Evolutionary conservation across 352 stramenopile genomes (phyloP).

Genomic region (Globisporangium cystogenes): DNA sequence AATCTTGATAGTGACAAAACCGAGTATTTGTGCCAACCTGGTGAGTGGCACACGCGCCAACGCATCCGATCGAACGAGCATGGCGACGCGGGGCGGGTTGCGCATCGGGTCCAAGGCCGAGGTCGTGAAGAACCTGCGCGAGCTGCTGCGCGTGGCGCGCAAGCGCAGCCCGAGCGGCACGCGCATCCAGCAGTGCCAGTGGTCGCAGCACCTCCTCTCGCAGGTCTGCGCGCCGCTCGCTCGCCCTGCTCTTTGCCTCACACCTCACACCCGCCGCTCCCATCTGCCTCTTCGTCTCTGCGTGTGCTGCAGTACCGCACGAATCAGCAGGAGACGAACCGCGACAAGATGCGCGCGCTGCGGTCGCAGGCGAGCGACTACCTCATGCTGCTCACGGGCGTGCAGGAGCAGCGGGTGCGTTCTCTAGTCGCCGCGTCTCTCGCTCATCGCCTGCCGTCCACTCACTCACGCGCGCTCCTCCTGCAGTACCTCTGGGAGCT

Average conservation of each 20-base stretch:
- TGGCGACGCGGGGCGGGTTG: conserved; percentile 47
- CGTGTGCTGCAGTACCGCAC: conserved; percentile 42
- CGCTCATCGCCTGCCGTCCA: too few relatives aligned
- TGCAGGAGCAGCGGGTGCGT: conserved; percentile 72
- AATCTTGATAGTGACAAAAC: background rate
- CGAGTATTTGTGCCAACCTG: background rate
- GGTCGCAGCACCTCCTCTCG: conserved; percentile 65
- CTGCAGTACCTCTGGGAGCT: conserved; percentile 68
- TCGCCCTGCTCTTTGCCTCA: too few relatives aligned
- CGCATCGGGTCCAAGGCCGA: conserved; percentile 81
- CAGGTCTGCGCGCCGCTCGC: conserved; percentile 30
- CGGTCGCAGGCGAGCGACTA: conserved; percentile 69
- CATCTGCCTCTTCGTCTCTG: background rate
- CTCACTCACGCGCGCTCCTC: too few relatives aligned
- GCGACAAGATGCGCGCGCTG: conserved; percentile 61
- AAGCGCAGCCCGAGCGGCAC: conserved; percentile 41
- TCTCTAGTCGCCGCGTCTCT: too few relatives aligned
- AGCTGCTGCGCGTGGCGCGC: conserved; percentile 61
- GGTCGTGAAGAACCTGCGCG: conserved; percentile 72
- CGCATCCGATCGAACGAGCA: conserved; percentile 14
- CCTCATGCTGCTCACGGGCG: conserved; percentile 56
- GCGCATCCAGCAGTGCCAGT: conserved; percentile 48
- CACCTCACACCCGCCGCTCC: too few relatives aligned
- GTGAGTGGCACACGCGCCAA: background rate
- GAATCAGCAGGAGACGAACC: conserved; percentile 69